Evolutionary conservation across 164 flowering plant species (phyloP), one percentile per base, ranked within the genome.

Genomic region (Sedum album): DNA sequence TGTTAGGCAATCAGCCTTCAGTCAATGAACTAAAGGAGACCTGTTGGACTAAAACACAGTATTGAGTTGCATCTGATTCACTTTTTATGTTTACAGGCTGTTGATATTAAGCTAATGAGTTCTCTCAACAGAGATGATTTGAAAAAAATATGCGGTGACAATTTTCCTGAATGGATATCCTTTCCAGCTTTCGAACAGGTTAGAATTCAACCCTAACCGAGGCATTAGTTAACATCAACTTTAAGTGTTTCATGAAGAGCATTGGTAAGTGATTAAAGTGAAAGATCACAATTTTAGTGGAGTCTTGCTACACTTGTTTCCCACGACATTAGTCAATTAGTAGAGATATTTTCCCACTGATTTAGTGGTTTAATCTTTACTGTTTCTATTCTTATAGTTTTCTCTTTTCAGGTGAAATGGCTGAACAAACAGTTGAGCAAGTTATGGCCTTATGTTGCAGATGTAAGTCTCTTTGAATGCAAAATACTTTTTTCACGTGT

Each of bases 121-220:
- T 82, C 88, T 10, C 97, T 95, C 39, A 82, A 62, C 73, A 81
- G 97, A 81, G 97, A 90, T 21, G 96, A 91, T 77, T 66, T 95
- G 82, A 92, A 82, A 88, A 90, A 88, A 81, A 81, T 95, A 10
- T 95, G 97, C 77, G 97, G 97, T 23, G 97, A 88, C 41, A 90
- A 83, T 69, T 84, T 81, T 76, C 99, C 97, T 28, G 90, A 87
- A 72, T 92, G 99, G 99, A 88, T 95, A 73, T 95, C 99, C 20
- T 95, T 95, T 71, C 97, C 97, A 60, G 86, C 78, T 13, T 94
- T 11, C 83, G 99, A 94, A 72, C 99, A 94, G 99, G 99, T 94
- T 51, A 42, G 68, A 25, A 51, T 41, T 20, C 30, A 26, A 30
- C 28, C 36, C 66, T 44, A n/a, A n/a, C 31, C 1, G 31, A 26